phyloP scores from a whole-genome alignment of 345 rosid genomes.

The Corchorus capsularis region DNA sequence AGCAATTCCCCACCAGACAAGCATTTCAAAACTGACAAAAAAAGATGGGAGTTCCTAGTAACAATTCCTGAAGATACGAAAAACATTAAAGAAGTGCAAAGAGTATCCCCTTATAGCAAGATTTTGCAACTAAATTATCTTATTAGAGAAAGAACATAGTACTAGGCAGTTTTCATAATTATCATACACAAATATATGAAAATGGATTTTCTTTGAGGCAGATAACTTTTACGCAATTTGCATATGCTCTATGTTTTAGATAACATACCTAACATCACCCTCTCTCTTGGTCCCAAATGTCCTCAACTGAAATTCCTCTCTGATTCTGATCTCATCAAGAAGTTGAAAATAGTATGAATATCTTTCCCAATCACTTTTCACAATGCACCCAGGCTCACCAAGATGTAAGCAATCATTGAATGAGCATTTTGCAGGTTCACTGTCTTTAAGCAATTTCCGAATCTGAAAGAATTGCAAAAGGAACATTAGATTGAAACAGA shows the following conservation, averaged over 20 bases:
- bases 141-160: background rate
- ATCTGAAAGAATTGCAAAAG: constrained; percentile 41
- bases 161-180: too few species aligned
- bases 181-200: background rate
- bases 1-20: background rate
- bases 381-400: constrained; percentile 86
- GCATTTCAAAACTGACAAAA: background rate
- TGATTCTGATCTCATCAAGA: constrained; percentile 82
- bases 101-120: background rate
- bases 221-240: background rate
- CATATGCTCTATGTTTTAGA: background rate
- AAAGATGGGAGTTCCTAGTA: background rate
- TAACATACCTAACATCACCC: constrained; percentile 72
- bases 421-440: constrained; percentile 55
- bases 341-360: constrained; percentile 76
- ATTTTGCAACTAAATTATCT: background rate
- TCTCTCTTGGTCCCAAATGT: constrained; percentile 92
- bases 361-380: constrained; percentile 86
- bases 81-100: background rate
- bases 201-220: background rate
- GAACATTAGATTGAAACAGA: background rate
- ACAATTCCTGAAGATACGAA: background rate
- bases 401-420: constrained; percentile 85
- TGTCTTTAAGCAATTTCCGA: constrained; percentile 39
- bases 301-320: constrained; percentile 85